Evolutionary conservation across 305 asterid genomes (phyloP).

Genomic region (Solanum hybrid): DNA sequence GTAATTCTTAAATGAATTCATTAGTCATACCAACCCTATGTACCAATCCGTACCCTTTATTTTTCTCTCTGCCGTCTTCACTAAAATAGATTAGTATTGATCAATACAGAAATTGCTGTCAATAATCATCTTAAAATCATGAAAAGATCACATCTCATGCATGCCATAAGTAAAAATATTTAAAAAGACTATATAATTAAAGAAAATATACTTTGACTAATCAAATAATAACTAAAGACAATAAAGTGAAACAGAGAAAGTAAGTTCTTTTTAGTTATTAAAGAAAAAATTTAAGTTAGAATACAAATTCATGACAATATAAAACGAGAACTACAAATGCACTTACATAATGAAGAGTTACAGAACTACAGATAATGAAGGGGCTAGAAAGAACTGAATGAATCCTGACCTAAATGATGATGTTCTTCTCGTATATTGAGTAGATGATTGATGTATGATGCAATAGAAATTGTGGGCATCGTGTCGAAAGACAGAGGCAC

Average conservation of each 20-base stretch:
- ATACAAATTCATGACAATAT: neutral
- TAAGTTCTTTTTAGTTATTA: no score
- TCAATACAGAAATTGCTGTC: neutral
- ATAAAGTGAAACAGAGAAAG: neutral
- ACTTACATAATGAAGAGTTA: neutral
- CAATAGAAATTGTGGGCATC: neutral
- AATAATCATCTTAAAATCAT: neutral
- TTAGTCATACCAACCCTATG: neutral
- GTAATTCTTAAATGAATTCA: neutral
- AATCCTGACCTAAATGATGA: neutral
- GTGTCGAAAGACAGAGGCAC: constrained; percentile 2
- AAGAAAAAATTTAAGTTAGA: neutral
- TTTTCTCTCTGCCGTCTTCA: neutral
- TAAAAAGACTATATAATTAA: no score
- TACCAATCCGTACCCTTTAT: neutral
- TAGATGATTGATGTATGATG: neutral
- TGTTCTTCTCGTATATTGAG: neutral
- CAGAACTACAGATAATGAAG: neutral
- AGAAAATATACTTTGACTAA: neutral
- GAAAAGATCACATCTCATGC: neutral
- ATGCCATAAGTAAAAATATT: neutral
- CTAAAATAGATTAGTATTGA: neutral
- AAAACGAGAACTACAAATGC: neutral
- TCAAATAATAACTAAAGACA: neutral
- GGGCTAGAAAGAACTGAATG: neutral